Conservation (phyloP, 2,329 filamentous ascomycete genomes). For the Exophiala mesophila region DNA sequence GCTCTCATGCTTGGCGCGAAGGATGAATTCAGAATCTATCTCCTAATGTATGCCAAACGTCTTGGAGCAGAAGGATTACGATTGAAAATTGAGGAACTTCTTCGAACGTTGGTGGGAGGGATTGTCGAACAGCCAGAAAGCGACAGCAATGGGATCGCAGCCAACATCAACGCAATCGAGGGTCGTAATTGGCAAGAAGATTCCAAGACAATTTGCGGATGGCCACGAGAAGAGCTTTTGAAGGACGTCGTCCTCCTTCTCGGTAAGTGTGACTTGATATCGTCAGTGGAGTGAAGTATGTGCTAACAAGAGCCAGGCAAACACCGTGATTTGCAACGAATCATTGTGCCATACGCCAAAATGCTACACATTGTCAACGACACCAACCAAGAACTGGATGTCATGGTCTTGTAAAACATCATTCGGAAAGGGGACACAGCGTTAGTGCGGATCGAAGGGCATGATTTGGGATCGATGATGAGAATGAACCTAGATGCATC, state of each 20-base stretch:
- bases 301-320: constrained; percentile 61
- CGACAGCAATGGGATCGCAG: constrained; percentile 48
- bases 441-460: neutral
- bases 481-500: neutral
- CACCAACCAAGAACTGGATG: constrained; percentile 28
- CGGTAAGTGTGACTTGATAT: constrained; percentile 55
- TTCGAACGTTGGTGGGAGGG: constrained; percentile 75
- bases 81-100: constrained; percentile 85
- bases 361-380: constrained; percentile 56
- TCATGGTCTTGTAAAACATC: constrained; percentile 20
- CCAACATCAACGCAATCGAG: constrained; percentile 43
- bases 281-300: neutral
- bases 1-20: constrained; percentile 76
- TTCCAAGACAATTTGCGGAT: constrained; percentile 76
- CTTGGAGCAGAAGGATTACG: constrained; percentile 83
- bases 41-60: constrained; percentile 98
- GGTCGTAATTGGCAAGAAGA: constrained; percentile 60
- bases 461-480: neutral
- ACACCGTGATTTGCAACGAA: constrained; percentile 86
- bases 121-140: constrained; percentile 46
- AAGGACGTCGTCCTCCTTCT: constrained; percentile 90
- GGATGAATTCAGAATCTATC: constrained; percentile 88
- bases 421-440: neutral
- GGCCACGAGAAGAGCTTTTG: constrained; percentile 79
- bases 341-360: constrained; percentile 91